Evolutionary conservation across 1,139 yeast species (phyloP), one percentile per base, ranked within the genome.

Genomic region (Pichia sp.): DNA sequence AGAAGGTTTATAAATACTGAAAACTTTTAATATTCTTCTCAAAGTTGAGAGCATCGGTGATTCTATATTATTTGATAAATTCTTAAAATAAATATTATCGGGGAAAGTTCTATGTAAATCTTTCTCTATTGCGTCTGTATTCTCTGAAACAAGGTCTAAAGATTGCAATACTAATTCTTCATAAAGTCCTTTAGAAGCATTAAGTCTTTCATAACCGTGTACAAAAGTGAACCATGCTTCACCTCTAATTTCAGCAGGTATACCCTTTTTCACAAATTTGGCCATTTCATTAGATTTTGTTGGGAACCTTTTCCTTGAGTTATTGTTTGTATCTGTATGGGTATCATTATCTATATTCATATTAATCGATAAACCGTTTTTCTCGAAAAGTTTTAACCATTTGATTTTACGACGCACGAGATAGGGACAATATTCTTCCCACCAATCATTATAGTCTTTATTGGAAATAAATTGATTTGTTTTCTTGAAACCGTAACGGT

Each of bases 171-270:
- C 77, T 28, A 89, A 68, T 49, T 70, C 69, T 36, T 79, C 84
- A 60, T 88, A 91, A 1, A 84, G 71, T 1, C 94, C 95, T 11
- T 67, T 67, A 56, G 85, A 77, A 35, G 76, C 76, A 50, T 76
- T 78, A 43, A 85, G 61, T 49, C 72, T 74, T 44, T 86, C 95
- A 46, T 78, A 72, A 2, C 96, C 97, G n/a, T 81, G 79, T n/a
- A 95, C 95, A 60, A 85, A 89, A 66, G 77, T 82, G 68, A 91
- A 91, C 98, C 98, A 91, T 1, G 96, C 96, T 51, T 77, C 77
- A 0, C 97, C 98, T 52, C 98, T 68, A 96, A 96, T 89, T 58
- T 86, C 96, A 0, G 95, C 89, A 0, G 98, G 97, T 9, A 91
- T 81, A 7, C 98, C 98, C 58, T 84, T 82, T 43, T 97, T 72